Base-by-base conservation (phyloP, 75 land plant species). In the Cunninghamia lanceolata region DNA sequence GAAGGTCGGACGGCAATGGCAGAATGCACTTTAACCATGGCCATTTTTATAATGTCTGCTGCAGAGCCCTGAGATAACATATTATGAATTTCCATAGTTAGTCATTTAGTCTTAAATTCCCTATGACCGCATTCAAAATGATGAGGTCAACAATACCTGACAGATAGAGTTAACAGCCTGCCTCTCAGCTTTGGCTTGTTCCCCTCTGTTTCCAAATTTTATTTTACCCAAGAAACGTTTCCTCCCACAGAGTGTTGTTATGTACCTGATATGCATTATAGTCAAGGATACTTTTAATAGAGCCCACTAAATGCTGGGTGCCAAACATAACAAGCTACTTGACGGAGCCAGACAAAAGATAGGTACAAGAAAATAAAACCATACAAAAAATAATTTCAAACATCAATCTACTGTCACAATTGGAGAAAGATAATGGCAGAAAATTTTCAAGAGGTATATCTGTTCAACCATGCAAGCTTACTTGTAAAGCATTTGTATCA, bases 131-230 rank as follows among this genome's bases (percentile, higher is more conserved):
- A 87, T 45, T 74, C 38, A 85, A 50, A 54, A 50, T 9, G 66
- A 77, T 42, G 9, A 63, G 63, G 28, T 47, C 35, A 35, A 40
- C 54, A 10, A 7, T 89, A 96, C 99, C 98, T 98, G 99, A 87
- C 99, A 98, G 66, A 98, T 98, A 50, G 99, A 96, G 87, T 98
- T 98, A 32, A 96, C 99, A 85, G 99, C 99, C 89, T 98, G 99
- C 82, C 99, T 93, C 91, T 95, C 95, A 90, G 99, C 99, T 88
- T 94, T 98, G 21, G 97, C 95, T 91, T 93, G 95, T 85, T 98
- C 99, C 84, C 93, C 90, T 59, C 89, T 85, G 84, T 87, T 92
- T 35, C 94, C 95, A 90, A 84, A 85, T 56, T 96, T 95, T 35
- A 98, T 98, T 89, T 96, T 95, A 28, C 94, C 91, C 90, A 98